Evolutionary conservation across 805 yeast species (phyloP).

Genomic region (Spathaspora hagerdaliae): DNA sequence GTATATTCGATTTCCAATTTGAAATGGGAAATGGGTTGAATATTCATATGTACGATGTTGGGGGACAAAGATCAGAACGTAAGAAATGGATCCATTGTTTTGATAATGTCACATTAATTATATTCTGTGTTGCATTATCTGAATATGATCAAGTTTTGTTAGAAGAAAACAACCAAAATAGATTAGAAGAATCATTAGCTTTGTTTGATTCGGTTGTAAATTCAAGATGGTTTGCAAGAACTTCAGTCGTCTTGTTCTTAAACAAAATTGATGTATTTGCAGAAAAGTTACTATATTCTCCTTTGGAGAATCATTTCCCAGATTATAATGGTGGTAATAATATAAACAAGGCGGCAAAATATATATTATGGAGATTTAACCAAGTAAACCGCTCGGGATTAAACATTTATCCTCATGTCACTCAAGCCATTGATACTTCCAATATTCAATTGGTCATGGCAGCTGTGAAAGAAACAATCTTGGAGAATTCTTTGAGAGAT

Average conservation of each 20-base stretch:
- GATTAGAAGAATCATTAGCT: constrained; percentile 77
- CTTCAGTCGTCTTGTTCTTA: constrained; percentile 80
- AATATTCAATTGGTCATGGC: constrained; percentile 84
- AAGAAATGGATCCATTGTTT: constrained; percentile 97
- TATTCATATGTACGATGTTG: constrained; percentile 68
- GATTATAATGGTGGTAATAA: constrained; percentile 90
- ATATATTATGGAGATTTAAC: constrained; percentile 85
- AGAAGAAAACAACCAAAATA: constrained; percentile 72
- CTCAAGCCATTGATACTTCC: constrained; percentile 92
- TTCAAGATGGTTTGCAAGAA: constrained; percentile 87
- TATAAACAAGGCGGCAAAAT: constrained; percentile 86
- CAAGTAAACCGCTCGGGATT: constrained; percentile 79
- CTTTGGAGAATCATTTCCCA: constrained; percentile 78
- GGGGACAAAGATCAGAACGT: constrained; percentile 94
- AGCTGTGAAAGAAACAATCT: constrained; percentile 74
- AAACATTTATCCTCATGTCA: constrained; percentile 83
- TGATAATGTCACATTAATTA: constrained; percentile 84
- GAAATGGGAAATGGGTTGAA: constrained; percentile 56
- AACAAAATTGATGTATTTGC: constrained; percentile 90
- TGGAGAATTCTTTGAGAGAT: constrained; percentile 72
- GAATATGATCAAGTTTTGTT: constrained; percentile 86
- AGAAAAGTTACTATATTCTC: constrained; percentile 76
- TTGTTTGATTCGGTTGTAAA: constrained; percentile 88
- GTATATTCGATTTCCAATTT: constrained; percentile 80
- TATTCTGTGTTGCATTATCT: constrained; percentile 86